phyloP scores from a whole-genome alignment of 768 basidiomycete species.

The Panaeolus cyanescens region DNA sequence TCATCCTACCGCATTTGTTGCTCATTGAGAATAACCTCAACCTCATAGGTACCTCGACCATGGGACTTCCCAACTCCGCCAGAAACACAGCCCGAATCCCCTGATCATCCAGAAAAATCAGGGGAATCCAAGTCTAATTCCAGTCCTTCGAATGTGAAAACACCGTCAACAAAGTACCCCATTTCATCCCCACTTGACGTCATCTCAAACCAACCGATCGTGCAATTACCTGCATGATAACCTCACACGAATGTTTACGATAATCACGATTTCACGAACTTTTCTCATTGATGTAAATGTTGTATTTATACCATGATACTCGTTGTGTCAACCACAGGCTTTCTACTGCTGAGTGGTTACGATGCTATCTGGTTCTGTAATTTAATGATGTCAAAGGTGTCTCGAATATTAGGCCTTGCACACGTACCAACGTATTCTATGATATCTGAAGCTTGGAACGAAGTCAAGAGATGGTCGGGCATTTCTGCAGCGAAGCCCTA shows the following conservation, averaged over 20 bases:
- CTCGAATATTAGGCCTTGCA: background rate
- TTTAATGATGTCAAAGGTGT: background rate
- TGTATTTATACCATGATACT: background rate
- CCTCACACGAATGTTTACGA: background rate
- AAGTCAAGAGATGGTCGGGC: slow-evolving; percentile 26
- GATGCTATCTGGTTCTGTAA: slow-evolving; percentile 41
- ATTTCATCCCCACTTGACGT: background rate
- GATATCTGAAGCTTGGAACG: slow-evolving; percentile 32
- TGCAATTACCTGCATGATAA: background rate
- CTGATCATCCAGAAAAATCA: background rate
- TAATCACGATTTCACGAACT: background rate
- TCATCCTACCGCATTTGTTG: background rate
- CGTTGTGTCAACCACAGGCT: background rate
- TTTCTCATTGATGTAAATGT: background rate
- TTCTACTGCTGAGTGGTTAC: slow-evolving; percentile 40
- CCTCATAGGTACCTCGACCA: slow-evolving; percentile 58
- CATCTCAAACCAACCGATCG: background rate
- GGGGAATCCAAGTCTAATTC: background rate
- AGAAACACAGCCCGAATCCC: background rate
- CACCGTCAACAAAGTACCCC: background rate
- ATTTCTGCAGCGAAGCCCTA: slow-evolving; percentile 32
- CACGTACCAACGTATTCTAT: slow-evolving; percentile 52
- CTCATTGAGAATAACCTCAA: slow-evolving; percentile 1
- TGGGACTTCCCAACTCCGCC: slow-evolving; percentile 68
- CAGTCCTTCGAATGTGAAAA: slow-evolving; percentile 14